These are phyloP conservation scores for Cucurbita pepo DNA, from an alignment of 306 rosid genomes.

Conservation along the genomic window DNA sequence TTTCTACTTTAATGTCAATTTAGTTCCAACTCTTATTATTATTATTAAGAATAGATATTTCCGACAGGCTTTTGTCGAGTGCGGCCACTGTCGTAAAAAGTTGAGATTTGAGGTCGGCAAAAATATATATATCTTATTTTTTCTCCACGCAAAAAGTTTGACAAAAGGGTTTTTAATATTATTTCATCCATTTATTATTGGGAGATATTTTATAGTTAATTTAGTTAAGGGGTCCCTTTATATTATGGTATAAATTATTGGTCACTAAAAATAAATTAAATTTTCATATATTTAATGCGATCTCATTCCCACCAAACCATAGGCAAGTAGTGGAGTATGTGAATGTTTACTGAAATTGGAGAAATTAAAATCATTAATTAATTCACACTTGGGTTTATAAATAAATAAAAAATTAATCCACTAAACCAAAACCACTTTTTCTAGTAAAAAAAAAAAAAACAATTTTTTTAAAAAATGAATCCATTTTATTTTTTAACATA, in stretches of 20 bases:
- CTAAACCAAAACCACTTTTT: no score
- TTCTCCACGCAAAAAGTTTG: neutral
- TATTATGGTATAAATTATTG: neutral
- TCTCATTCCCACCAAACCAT: no score
- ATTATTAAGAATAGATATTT: neutral
- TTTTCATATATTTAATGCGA: neutral
- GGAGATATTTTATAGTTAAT: neutral
- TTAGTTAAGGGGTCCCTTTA: neutral
- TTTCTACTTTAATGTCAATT: no score
- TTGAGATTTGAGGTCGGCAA: constrained; percentile 2
- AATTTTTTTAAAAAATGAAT: no score
- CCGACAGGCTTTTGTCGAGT: neutral
- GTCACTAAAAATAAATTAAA: neutral
- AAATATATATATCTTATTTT: neutral
- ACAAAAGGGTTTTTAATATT: neutral
- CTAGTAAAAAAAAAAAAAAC: no score
- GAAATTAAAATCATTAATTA: no score
- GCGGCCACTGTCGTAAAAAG: neutral
- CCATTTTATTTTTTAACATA: no score
- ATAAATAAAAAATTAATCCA: no score
- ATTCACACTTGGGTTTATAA: no score
- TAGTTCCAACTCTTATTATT: no score
- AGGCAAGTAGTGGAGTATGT: no score
- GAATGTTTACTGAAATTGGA: no score
- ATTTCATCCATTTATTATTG: neutral